These are phyloP conservation scores for Ophiognomonia clavigignenti-juglandacearum DNA, from an alignment of 2,329 filamentous ascomycete species.

Conservation along the genomic window DNA sequence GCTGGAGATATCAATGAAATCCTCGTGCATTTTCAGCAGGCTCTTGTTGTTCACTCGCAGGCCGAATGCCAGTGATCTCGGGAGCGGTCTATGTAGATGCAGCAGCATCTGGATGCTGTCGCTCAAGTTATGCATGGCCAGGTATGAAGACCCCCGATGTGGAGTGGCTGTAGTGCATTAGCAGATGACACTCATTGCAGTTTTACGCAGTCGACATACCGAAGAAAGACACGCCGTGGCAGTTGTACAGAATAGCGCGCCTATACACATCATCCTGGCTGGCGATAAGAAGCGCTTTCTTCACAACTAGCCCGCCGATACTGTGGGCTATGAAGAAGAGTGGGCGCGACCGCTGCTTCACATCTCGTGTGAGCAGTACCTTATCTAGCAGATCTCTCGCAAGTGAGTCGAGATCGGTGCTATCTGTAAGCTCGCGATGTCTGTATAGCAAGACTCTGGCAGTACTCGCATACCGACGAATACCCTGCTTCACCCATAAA, in stretches of 20 bases:
- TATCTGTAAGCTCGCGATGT: conserved; percentile 38
- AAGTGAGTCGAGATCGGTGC: conserved; percentile 37
- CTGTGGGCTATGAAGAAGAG: conserved; percentile 59
- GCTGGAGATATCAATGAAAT: conserved; percentile 51
- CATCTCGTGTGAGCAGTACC: conserved; percentile 28
- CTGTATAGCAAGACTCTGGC: conserved; percentile 49
- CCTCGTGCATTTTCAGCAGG: conserved; percentile 45
- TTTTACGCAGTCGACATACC: conserved; percentile 31
- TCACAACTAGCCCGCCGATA: conserved; percentile 55
- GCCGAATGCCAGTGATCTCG: conserved; percentile 43
- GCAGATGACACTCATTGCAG: neutral
- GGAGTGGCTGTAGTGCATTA: conserved; percentile 42
- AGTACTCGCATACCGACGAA: conserved; percentile 40
- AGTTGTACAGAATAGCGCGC: conserved; percentile 44
- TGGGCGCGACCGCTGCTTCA: conserved; percentile 37
- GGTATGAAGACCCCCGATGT: conserved; percentile 58
- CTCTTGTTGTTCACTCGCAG: conserved; percentile 46
- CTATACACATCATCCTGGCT: conserved; percentile 32
- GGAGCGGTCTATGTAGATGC: conserved; percentile 45
- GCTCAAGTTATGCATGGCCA: conserved; percentile 53
- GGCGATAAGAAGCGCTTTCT: conserved; percentile 49
- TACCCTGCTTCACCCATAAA: conserved; percentile 50
- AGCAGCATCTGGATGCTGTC: conserved; percentile 49
- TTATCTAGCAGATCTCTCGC: conserved; percentile 44
- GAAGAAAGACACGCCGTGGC: conserved; percentile 58